Conservation (phyloP, 2,329 filamentous ascomycete genomes). For the Berkeleyomyces basicola region DNA sequence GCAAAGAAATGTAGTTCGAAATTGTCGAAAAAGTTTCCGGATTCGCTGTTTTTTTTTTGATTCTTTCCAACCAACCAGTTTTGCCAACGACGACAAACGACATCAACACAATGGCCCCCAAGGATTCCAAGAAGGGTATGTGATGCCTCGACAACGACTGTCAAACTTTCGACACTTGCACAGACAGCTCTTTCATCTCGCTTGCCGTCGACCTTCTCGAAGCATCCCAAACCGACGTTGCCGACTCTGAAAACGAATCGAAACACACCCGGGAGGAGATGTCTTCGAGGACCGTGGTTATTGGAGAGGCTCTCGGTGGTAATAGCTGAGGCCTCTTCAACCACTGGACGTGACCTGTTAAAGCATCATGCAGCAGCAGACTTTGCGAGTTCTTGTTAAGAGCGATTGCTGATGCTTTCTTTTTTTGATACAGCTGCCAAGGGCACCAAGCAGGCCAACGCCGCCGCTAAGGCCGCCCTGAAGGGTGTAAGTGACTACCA, state of each 20-base stretch:
- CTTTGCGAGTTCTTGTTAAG: conserved; percentile 55
- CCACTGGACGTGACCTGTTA: conserved; percentile 11
- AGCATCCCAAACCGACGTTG: conserved; percentile 13
- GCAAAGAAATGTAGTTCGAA: conserved; percentile 6
- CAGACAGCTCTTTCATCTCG: background rate
- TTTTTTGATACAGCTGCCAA: conserved; percentile 36
- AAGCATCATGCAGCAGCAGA: conserved; percentile 54
- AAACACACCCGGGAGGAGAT: background rate
- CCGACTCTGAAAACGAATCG: conserved; percentile 13
- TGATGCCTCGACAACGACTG: conserved; percentile 18
- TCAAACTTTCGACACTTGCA: background rate
- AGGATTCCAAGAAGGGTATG: conserved; percentile 33
- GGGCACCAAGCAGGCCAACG: conserved; percentile 71
- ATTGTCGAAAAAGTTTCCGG: conserved; percentile 5
- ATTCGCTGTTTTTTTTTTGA: conserved; percentile 7
- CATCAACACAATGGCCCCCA: conserved; percentile 24
- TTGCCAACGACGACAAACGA: conserved; percentile 14
- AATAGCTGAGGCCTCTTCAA: conserved; percentile 4
- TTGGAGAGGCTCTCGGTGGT: conserved; percentile 10
- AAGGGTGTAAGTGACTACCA: conserved; percentile 60
- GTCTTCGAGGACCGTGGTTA: background rate
- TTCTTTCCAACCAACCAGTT: conserved; percentile 8
- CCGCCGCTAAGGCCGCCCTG: conserved; percentile 89
- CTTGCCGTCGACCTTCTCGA: conserved; percentile 4
- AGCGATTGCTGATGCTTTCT: conserved; percentile 54